A percentile compares a stretch with the other conserved stretches of the same genome.
These are phyloP conservation scores for Monosporascus sp. DNA, from an alignment of 2,329 filamentous ascomycete genomes.

Conservation along the genomic window DNA sequence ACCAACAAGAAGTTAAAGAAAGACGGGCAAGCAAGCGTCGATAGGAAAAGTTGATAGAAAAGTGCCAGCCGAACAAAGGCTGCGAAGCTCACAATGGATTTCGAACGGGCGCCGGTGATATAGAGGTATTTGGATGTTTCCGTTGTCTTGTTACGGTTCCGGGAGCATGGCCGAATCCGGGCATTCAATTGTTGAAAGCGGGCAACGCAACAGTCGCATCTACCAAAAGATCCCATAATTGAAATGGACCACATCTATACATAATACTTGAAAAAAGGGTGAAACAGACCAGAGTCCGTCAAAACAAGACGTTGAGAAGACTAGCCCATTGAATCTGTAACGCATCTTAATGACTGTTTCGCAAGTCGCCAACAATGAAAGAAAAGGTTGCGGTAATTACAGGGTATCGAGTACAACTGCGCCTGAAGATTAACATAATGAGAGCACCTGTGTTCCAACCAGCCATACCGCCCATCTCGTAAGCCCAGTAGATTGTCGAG, in stretches of 20 bases:
- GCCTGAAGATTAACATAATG: not conserved
- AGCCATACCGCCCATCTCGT: too few species aligned
- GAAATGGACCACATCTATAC: not conserved
- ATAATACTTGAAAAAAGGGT: not conserved
- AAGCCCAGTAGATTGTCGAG: not conserved
- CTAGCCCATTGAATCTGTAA: not conserved
- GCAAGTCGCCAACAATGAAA: not conserved
- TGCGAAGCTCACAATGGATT: not conserved
- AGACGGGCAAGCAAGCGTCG: not conserved
- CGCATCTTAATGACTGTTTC: not conserved
- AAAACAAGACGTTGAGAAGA: too few species aligned
- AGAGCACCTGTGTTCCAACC: not conserved
- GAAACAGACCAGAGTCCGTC: not conserved
- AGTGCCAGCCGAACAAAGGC: not conserved
- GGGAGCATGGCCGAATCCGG: not conserved
- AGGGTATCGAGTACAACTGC: not conserved
- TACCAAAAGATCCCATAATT: not conserved
- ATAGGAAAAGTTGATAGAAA: conserved; percentile 1
- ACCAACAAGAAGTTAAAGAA: not conserved
- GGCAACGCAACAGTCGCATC: not conserved
- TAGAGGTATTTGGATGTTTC: not conserved
- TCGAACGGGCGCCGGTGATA: too few species aligned
- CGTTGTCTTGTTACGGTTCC: not conserved
- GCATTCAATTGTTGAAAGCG: conserved; percentile 16
- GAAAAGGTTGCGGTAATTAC: not conserved